A percentile compares a stretch with the other conserved stretches of the same genome.
Conservation (phyloP, 495 filamentous ascomycete species). For the Barbatosphaeria neglecta region DNA sequence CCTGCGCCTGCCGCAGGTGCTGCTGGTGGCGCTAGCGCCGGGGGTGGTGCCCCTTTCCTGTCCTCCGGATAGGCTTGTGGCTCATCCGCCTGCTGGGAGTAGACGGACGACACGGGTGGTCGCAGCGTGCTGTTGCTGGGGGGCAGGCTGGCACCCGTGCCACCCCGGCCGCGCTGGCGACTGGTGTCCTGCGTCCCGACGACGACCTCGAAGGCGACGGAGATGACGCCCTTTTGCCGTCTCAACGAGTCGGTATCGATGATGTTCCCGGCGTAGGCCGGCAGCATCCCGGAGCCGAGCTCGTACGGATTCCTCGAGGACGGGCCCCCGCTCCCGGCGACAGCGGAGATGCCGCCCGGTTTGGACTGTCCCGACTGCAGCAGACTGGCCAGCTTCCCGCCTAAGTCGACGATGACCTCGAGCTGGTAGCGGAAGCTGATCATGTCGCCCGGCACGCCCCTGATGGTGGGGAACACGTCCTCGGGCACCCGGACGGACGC, state of each 20-base stretch:
- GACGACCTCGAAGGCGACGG: conserved; percentile 69
- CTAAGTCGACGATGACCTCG: conserved; percentile 83
- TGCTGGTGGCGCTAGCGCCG: too few relatives aligned
- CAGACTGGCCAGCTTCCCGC: conserved; percentile 65
- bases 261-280: conserved; percentile 60
- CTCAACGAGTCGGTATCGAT: conserved; percentile 82
- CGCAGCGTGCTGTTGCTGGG: conserved; percentile 33
- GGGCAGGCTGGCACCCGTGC: too few relatives aligned
- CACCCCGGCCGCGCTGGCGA: conserved; percentile 44
- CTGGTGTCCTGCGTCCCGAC: conserved; percentile 79
- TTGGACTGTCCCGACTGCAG: conserved; percentile 28
- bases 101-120: conserved; percentile 10
- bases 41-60: conserved; percentile 5
- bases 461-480: conserved; percentile 87
- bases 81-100: conserved; percentile 7
- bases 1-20: too few relatives aligned
- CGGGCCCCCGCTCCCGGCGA: conserved; percentile 4
- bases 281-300: conserved; percentile 18
- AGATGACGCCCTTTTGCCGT: conserved; percentile 78
- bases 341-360: conserved; percentile 10
- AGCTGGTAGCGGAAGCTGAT: conserved; percentile 90
- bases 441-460: conserved; percentile 75
- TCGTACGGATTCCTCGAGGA: conserved; percentile 18
- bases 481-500: conserved; percentile 77
- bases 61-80: conserved; percentile 2